phyloP scores from a whole-genome alignment of 345 rosid species.

The Gossypium sturtianum region DNA sequence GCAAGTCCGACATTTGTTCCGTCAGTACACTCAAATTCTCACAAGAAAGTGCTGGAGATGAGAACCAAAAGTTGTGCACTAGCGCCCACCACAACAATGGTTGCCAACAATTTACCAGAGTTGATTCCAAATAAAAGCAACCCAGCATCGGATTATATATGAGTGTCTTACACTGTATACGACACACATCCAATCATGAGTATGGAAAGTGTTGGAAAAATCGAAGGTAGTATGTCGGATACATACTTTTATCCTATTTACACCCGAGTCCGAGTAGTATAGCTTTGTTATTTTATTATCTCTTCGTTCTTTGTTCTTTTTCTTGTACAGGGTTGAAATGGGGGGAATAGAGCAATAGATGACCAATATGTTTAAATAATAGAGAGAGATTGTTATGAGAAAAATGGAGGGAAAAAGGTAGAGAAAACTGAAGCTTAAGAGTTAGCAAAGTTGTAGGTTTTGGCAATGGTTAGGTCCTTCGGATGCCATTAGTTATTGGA shows the following conservation, averaged over 20 bases:
- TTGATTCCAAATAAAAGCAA: constrained; percentile 40
- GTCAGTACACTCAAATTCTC: constrained; percentile 89
- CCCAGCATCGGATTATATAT: constrained; percentile 34
- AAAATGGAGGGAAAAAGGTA: constrained; percentile 15
- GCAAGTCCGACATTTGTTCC: constrained; percentile 90
- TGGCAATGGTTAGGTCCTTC: constrained; percentile 28
- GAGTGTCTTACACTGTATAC: not conserved
- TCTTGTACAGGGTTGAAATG: constrained; percentile 51
- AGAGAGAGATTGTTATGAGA: constrained; percentile 30
- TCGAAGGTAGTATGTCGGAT: not conserved
- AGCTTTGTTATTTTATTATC: constrained; percentile 30
- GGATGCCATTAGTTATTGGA: constrained; percentile 23
- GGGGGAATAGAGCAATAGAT: constrained; percentile 35
- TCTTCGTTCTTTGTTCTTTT: constrained; percentile 30
- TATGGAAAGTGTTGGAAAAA: not conserved
- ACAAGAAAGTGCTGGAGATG: constrained; percentile 93
- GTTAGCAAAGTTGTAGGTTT: constrained; percentile 28
- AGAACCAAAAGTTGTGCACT: constrained; percentile 42
- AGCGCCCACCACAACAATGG: constrained; percentile 14
- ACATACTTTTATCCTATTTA: not conserved
- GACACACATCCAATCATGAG: not conserved
- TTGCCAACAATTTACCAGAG: constrained; percentile 21
- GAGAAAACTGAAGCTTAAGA: constrained; percentile 24
- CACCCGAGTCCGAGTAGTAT: not conserved
- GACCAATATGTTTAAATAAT: not conserved